Evolutionary conservation across 441 rosid genomes (phyloP).

Genomic region (Manihot esculenta): DNA sequence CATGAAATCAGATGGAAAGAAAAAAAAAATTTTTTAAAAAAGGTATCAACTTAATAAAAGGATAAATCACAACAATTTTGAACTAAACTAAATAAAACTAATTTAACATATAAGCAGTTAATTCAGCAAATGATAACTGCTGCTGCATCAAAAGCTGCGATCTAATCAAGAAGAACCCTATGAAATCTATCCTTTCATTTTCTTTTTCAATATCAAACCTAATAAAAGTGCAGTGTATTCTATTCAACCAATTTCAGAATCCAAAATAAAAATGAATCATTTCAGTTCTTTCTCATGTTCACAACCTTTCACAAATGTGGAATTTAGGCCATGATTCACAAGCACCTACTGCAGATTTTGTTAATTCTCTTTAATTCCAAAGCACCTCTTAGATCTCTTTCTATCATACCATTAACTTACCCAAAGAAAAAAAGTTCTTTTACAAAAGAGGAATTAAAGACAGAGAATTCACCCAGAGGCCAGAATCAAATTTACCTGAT

Average conservation of each 20-base stretch:
- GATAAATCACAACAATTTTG: background rate
- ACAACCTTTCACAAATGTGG: too few relatives aligned
- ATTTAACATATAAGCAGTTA: background rate
- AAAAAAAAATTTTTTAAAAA: background rate
- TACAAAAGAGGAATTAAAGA: background rate
- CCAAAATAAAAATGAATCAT: background rate
- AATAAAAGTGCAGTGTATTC: background rate
- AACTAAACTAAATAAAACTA: background rate
- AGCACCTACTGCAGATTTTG: background rate
- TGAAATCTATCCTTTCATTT: background rate
- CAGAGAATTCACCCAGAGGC: background rate
- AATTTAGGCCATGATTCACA: background rate
- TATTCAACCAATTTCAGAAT: background rate
- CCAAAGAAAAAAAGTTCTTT: background rate
- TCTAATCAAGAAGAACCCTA: background rate
- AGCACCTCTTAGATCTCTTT: background rate
- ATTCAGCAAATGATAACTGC: background rate
- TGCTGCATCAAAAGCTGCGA: background rate
- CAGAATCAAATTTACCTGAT: conserved; percentile 36
- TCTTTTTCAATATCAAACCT: background rate
- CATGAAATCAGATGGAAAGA: background rate
- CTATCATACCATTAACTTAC: background rate
- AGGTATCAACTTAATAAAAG: too few relatives aligned
- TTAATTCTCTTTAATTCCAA: background rate
- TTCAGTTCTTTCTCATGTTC: background rate